Evolutionary conservation across 495 filamentous ascomycete species (phyloP).

Genomic region (Stereocaulon alpinum): DNA sequence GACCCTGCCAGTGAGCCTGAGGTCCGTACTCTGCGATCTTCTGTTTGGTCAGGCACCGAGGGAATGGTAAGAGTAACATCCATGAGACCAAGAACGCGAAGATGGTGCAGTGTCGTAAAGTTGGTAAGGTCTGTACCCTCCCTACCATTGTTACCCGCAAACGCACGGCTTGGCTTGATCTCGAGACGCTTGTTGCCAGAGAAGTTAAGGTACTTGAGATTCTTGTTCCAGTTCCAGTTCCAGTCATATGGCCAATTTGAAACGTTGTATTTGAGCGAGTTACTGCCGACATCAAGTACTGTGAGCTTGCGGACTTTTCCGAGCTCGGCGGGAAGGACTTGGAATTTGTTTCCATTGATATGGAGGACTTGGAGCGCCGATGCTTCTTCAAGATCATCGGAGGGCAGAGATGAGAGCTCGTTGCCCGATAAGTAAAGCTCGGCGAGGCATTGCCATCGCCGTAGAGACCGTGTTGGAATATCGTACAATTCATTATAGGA

Average conservation of each 20-base stretch:
- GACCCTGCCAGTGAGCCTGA: constrained; percentile 83
- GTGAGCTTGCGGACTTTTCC: constrained; percentile 85
- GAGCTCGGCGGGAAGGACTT: constrained; percentile 88
- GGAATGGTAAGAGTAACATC: constrained; percentile 92
- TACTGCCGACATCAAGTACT: constrained; percentile 89
- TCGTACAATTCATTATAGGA: constrained; percentile 93
- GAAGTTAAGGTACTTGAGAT: constrained; percentile 89
- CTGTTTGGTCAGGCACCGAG: constrained; percentile 85
- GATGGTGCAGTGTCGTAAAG: constrained; percentile 75
- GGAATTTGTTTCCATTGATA: constrained; percentile 96
- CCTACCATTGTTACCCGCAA: constrained; percentile 38
- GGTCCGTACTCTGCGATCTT: constrained; percentile 89
- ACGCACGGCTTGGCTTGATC: constrained; percentile 73
- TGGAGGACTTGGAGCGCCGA: constrained; percentile 79
- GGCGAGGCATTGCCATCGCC: constrained; percentile 73
- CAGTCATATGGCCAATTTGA: constrained; percentile 99
- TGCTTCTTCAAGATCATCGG: constrained; percentile 87
- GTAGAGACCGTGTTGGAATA: constrained; percentile 77
- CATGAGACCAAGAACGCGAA: constrained; percentile 89
- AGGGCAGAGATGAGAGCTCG: constrained; percentile 79
- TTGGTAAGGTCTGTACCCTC: constrained; percentile 69
- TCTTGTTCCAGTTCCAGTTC: constrained; percentile 99
- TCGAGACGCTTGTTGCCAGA: constrained; percentile 95
- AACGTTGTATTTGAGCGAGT: constrained; percentile 96
- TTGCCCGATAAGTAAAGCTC: constrained; percentile 96